Evolutionary conservation across 345 rosid species (phyloP).

Genomic region (Durio zibethinus): DNA sequence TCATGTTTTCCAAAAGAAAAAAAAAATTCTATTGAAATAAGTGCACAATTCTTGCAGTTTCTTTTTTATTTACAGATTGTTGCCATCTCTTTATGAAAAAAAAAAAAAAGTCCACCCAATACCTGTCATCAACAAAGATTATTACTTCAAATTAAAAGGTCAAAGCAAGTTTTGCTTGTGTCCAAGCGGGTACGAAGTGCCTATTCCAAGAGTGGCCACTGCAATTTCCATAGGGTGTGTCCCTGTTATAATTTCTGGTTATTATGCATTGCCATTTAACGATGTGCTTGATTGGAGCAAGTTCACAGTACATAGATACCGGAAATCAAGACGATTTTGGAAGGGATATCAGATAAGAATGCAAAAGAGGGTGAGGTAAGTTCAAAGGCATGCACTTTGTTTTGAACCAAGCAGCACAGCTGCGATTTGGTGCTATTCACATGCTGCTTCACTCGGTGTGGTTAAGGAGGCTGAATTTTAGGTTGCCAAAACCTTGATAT

Average conservation of each 20-base stretch:
- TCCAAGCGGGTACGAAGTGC: constrained; percentile 64
- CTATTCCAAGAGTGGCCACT: constrained; percentile 45
- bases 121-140: neutral
- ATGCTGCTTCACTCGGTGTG: constrained; percentile 62
- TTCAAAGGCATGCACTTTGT: constrained; percentile 47
- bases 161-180: constrained; percentile 57
- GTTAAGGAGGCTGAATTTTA: constrained; percentile 56
- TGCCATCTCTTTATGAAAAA: too few species aligned
- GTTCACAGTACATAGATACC: constrained; percentile 35
- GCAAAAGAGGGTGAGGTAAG: constrained; percentile 35
- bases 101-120: constrained; percentile 29
- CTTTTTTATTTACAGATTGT: too few species aligned
- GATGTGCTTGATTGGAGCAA: constrained; percentile 53
- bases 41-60: too few species aligned
- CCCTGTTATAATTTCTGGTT: constrained; percentile 38
- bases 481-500: neutral
- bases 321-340: constrained; percentile 45
- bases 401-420: constrained; percentile 48
- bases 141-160: constrained; percentile 27
- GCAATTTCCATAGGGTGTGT: constrained; percentile 48
- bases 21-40: too few species aligned
- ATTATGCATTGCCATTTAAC: constrained; percentile 45
- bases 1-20: too few species aligned
- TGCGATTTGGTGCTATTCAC: constrained; percentile 45
- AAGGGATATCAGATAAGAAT: constrained; percentile 30